Evolutionary conservation across 2,329 filamentous ascomycete species (phyloP).

Genomic region (Parascedosporium putredinis): DNA sequence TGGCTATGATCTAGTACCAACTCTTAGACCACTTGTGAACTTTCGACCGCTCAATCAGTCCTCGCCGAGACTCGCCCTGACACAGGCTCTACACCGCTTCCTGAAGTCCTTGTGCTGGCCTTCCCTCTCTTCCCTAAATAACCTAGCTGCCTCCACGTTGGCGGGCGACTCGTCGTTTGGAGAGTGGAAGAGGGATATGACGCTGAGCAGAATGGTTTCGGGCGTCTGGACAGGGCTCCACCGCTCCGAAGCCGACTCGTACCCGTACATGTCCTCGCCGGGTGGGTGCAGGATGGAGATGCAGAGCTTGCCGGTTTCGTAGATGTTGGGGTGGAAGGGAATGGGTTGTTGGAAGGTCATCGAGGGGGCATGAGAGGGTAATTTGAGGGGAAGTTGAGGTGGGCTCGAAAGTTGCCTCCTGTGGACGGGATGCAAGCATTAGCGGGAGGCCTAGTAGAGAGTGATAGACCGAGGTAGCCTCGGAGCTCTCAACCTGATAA

Average conservation of each 20-base stretch:
- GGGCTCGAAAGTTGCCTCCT: conserved; percentile 89
- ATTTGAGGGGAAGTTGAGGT: conserved; percentile 69
- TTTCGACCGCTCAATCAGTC: conserved; percentile 29
- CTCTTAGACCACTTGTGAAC: too few species aligned
- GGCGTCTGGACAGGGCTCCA: conserved; percentile 94
- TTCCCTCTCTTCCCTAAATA: conserved; percentile 71
- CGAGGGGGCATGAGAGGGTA: conserved; percentile 80
- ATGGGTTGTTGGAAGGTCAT: conserved; percentile 79
- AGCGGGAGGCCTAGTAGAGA: too few species aligned
- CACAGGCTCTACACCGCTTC: conserved; percentile 65
- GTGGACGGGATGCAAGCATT: too few species aligned
- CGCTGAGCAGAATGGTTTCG: conserved; percentile 84
- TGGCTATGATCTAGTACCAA: too few species aligned
- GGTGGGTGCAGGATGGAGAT: conserved; percentile 96
- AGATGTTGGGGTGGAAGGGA: conserved; percentile 91
- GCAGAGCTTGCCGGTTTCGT: conserved; percentile 77
- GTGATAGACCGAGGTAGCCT: conserved; percentile 66
- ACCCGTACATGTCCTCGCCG: conserved; percentile 87
- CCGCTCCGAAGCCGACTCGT: conserved; percentile 80
- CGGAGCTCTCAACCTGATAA: conserved; percentile 78
- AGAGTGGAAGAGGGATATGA: conserved; percentile 83
- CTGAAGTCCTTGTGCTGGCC: conserved; percentile 61
- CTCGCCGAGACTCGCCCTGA: conserved; percentile 71
- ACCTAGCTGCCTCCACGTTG: conserved; percentile 82
- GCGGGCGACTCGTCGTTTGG: conserved; percentile 95